These are phyloP conservation scores for Globisporangium cederbergense DNA, from an alignment of 352 stramenopile species.

Conservation along the genomic window DNA sequence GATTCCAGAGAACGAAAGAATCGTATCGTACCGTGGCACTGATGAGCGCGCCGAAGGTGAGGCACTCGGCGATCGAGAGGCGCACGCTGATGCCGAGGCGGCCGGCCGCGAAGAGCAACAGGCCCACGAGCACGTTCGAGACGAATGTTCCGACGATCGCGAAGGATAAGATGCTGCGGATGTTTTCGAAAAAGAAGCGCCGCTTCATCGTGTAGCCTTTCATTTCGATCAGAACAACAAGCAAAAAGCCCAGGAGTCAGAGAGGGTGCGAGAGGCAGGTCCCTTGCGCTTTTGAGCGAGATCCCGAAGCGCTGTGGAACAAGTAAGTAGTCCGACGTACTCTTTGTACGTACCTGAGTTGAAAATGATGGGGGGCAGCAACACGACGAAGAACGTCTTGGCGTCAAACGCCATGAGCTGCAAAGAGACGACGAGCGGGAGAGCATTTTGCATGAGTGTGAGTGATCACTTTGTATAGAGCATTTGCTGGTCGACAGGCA, in stretches of 20 bases:
- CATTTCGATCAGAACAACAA: neutral
- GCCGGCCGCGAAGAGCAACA: constrained; percentile 72
- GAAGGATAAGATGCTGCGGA: constrained; percentile 87
- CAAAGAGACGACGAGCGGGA: constrained; percentile 4
- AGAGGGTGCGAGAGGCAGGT: neutral
- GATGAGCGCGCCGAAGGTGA: constrained; percentile 92
- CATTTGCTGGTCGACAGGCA: neutral
- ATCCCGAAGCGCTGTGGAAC: neutral
- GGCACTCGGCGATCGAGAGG: constrained; percentile 82
- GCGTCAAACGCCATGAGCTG: constrained; percentile 85
- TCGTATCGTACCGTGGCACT: constrained; percentile 58
- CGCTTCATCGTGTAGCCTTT: constrained; percentile 87
- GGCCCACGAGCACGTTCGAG: constrained; percentile 80
- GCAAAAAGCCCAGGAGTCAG: neutral
- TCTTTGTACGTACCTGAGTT: constrained; percentile 54
- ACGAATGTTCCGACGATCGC: constrained; percentile 89
- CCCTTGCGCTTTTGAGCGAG: neutral
- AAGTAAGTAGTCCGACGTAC: constrained; percentile 9
- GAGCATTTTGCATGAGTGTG: neutral
- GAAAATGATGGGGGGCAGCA: constrained; percentile 94
- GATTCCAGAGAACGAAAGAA: neutral
- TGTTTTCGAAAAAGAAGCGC: constrained; percentile 91
- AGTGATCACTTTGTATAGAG: neutral
- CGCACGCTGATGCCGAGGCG: constrained; percentile 56
- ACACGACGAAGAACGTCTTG: constrained; percentile 90